Base-by-base conservation (phyloP, 306 rosid genomes). In the Ochetophila trinervis region DNA sequence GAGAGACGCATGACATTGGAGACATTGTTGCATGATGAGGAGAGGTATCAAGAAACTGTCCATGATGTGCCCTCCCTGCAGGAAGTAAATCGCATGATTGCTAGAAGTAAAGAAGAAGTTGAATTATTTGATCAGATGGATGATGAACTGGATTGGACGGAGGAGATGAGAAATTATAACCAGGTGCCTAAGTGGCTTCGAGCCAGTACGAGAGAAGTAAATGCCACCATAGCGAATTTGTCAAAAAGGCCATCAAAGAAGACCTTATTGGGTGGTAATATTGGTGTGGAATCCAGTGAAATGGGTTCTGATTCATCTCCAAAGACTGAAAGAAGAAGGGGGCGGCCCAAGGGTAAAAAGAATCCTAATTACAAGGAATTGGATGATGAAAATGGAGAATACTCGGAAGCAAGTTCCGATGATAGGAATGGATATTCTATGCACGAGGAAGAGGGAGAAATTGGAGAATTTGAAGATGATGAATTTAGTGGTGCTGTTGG, bases 41-140 rank as follows among this genome's bases (percentile, higher is more conserved):
- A 93, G 80, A 82, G 98, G 76, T 87, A 88, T 71, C 98, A 93
- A 83, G 95, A 93, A 81, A 93, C 89, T 54, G 78, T 93, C 62
- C 98, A 89, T 62, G 86, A 93, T 71, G 98, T 93, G 67, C 98
- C 98, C 55, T 93, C 98, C 1, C 85, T 89, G 53, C 97, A 85
- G 70, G 85, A 89, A 85, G 98, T 93, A 27, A 89, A 93, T 87
- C 98, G 94, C 78, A 93, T 87, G 98, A 93, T 93, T 81, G 96
- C 98, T 51, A 84, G 98, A 77, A 87, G 90, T 58, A 62, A 93
- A 63, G 93, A 93, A 61, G 98, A 93, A 83, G 82, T 87, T 44
- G 94, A 82, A 60, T 60, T 93, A 77, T 93, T 85, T 84, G 95
- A 93, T 83, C 96, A 89, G 81, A 93, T 93, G 94, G 98, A 93